A percentile compares a stretch with the other conserved stretches of the same genome.
Evolutionary conservation across 2,329 filamentous ascomycete genomes (phyloP).

Genomic region (Knoxdaviesia capensis): DNA sequence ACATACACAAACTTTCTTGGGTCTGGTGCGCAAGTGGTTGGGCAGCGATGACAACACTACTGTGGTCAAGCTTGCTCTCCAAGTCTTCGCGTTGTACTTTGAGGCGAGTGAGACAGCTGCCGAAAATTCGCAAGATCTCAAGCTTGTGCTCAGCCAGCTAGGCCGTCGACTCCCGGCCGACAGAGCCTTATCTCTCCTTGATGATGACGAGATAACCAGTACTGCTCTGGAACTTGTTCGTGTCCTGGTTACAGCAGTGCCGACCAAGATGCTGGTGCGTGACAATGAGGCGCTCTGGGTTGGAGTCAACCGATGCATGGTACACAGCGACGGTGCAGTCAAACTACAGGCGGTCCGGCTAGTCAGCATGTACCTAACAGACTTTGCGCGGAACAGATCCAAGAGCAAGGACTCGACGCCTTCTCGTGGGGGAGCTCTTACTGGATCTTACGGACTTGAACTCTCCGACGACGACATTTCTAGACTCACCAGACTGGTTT

Average conservation of each 20-base stretch:
- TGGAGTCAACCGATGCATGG: conserved; percentile 45
- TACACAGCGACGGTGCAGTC: conserved; percentile 51
- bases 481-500: conserved; percentile 29
- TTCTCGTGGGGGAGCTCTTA: conserved; percentile 31
- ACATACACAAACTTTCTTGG: conserved; percentile 47
- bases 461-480: conserved; percentile 44
- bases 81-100: conserved; percentile 69
- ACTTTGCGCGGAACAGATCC: conserved; percentile 37
- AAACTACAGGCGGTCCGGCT: conserved; percentile 60
- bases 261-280: conserved; percentile 39
- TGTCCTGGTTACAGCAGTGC: conserved; percentile 46
- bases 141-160: conserved; percentile 36
- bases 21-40: conserved; percentile 55
- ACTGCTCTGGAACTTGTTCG: conserved; percentile 26
- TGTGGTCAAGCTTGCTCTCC: conserved; percentile 53
- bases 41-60: conserved; percentile 52
- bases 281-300: conserved; percentile 49
- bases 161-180: conserved; percentile 32
- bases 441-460: conserved; percentile 49
- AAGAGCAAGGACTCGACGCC: conserved; percentile 29
- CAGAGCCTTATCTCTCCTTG: not conserved
- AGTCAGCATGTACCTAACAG: conserved; percentile 56
- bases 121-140: conserved; percentile 47
- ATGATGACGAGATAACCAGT: conserved; percentile 13
- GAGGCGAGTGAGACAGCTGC: conserved; percentile 39